phyloP scores from a whole-genome alignment of 805 yeast genomes.

The Candida ipomoeae region DNA sequence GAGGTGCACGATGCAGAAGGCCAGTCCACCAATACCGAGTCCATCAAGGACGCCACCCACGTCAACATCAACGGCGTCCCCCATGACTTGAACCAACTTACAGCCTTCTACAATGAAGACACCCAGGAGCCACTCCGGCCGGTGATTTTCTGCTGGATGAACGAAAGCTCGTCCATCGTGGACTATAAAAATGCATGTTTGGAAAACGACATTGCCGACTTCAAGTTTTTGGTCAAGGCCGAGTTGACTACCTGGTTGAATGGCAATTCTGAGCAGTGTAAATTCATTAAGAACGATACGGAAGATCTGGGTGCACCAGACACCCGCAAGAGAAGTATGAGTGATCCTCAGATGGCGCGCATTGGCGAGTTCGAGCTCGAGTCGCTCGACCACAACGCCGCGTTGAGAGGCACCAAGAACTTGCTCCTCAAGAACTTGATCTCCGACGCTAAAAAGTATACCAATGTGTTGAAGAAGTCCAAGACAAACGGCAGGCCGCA shows the following conservation, averaged over 20 bases:
- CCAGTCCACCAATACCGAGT: slow-evolving; percentile 13
- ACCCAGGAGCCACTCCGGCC: slow-evolving; percentile 50
- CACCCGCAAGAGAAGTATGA: slow-evolving; percentile 13
- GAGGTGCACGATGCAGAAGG: slow-evolving; percentile 11
- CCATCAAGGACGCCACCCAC: slow-evolving; percentile 34
- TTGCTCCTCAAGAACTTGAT: slow-evolving; percentile 66
- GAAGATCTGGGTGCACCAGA: slow-evolving; percentile 1
- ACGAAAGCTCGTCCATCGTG: slow-evolving; percentile 68
- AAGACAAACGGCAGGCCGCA: slow-evolving; percentile 5
- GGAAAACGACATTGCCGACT: slow-evolving; percentile 56
- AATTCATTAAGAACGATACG: slow-evolving; percentile 39
- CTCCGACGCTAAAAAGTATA: slow-evolving; percentile 59
- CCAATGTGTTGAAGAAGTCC: slow-evolving; percentile 44
- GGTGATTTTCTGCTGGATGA: slow-evolving; percentile 73
- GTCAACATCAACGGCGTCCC: slow-evolving; percentile 26
- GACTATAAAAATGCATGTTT: slow-evolving; percentile 77
- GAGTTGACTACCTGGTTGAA: slow-evolving; percentile 79
- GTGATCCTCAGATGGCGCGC: slow-evolving; percentile 48
- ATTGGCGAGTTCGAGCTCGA: slow-evolving; percentile 47
- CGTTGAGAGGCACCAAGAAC: slow-evolving; percentile 61
- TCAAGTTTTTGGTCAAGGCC: slow-evolving; percentile 79
- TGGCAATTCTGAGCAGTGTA: slow-evolving; percentile 61
- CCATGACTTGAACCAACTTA: slow-evolving; percentile 40
- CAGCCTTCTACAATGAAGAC: slow-evolving; percentile 54
- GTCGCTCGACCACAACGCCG: slow-evolving; percentile 55